phyloP scores from a whole-genome alignment of 768 basidiomycete species.

The Hericium coralloides region DNA sequence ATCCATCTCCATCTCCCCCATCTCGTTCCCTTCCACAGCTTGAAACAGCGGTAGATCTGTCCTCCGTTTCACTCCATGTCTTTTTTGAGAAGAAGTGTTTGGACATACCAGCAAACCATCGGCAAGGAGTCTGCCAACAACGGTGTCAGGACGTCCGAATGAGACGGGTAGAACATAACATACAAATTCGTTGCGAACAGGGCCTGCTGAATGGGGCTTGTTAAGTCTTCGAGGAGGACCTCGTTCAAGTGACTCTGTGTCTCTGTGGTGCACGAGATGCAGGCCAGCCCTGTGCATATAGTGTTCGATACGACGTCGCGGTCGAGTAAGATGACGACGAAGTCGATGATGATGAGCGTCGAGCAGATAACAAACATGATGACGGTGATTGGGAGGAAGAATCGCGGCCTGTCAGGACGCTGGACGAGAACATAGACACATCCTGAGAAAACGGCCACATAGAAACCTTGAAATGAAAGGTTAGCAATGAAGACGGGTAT shows the following conservation, averaged over 20 bases:
- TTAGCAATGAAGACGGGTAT: background rate
- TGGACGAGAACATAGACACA: background rate
- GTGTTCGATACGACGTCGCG: background rate
- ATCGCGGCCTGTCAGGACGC: background rate
- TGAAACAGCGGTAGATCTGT: background rate
- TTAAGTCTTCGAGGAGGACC: background rate
- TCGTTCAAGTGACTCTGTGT: background rate
- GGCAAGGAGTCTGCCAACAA: background rate
- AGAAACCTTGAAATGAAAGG: background rate
- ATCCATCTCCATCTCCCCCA: background rate
- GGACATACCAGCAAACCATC: background rate
- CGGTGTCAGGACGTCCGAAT: no score
- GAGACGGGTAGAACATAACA: background rate
- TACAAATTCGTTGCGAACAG: background rate
- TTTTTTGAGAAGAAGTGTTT: background rate
- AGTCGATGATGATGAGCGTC: background rate
- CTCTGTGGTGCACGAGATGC: background rate
- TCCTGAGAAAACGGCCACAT: background rate
- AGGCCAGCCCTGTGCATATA: background rate
- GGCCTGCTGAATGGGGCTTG: background rate
- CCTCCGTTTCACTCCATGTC: background rate
- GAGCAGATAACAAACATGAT: background rate
- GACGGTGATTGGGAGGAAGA: background rate
- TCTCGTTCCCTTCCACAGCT: background rate
- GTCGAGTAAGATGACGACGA: background rate